Evolutionary conservation across 306 rosid species (phyloP), one percentile per base, ranked within the genome.

Genomic region (Cicer yamashitae): DNA sequence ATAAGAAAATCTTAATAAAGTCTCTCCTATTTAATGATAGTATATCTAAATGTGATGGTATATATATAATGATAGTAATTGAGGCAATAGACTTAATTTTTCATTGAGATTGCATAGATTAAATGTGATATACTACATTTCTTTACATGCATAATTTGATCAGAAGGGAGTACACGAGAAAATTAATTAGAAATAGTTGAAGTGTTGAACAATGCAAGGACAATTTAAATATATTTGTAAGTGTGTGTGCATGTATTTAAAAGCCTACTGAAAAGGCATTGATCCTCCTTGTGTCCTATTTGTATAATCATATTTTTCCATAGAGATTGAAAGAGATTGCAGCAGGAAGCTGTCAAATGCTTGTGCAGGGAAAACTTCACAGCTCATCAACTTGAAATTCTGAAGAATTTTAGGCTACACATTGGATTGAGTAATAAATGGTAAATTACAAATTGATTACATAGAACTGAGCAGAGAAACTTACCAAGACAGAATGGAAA

Each of bases 391-490:
- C 76, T 47, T 39, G 40, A n/a, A 48, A 52, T 52, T 30, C 65
- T 38, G 51, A 73, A 40, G 10, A 40, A 67, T 43, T 30, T 30
- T 58, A 54, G 50, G 57, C 44, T 46, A 39, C 65, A 48, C 20
- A 30, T 44, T 51, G 43, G 70, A 74, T 48, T 46, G 44, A 11
- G 78, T 69, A 84, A 81, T 74, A 70, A 20, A 64, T 53, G 63
- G 80, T 51, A 74, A 57, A 78, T 41, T 20, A 75, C 8, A 58
- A 51, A 56, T 71, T 2, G 66, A 65, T 61, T 66, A 79, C 82
- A 43, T 1, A 15, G 39, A 46, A 25, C n/a, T 9, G 57, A 15
- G 70, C 34, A 22, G 60, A 70, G 51, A 80, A 63, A 47, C 45
- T 54, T 17, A 22, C 40, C 25, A 76, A 46, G 40, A 12, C 15